Percentiles rank a stretch among this genome's conserved stretches.
These are phyloP conservation scores for Solanum infundibuliforme DNA, from an alignment of 257 asterid species.

Conservation along the genomic window DNA sequence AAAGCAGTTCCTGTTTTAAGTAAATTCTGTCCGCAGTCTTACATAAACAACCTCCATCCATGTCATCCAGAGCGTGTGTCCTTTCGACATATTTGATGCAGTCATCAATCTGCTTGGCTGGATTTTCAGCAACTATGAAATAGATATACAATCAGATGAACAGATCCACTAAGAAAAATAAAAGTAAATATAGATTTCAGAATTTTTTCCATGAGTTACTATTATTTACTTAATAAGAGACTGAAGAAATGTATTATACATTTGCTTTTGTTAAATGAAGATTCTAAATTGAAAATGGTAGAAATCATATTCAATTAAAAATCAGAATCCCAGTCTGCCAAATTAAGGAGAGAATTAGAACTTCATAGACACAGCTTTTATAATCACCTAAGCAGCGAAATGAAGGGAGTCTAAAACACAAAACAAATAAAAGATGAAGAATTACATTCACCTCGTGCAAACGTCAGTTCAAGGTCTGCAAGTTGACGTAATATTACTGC, in stretches of 20 bases:
- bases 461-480: background rate
- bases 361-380: no score
- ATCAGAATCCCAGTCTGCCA: background rate
- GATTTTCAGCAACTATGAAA: conserved; percentile 60
- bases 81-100: conserved; percentile 75
- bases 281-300: background rate
- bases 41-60: background rate
- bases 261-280: background rate
- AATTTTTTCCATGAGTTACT: background rate
- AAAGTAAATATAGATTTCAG: background rate
- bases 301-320: background rate
- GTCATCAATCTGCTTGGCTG: conserved; percentile 54
- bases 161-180: background rate
- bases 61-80: background rate
- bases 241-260: background rate
- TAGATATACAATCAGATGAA: background rate
- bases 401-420: no score
- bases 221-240: background rate
- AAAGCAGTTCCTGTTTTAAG: background rate
- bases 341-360: no score
- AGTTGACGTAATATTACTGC: background rate
- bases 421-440: background rate
- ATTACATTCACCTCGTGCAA: background rate
- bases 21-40: background rate
- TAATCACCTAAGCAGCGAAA: background rate